These are phyloP conservation scores for Venturia asperata DNA, from an alignment of 2,329 filamentous ascomycete species.

Conservation along the genomic window DNA sequence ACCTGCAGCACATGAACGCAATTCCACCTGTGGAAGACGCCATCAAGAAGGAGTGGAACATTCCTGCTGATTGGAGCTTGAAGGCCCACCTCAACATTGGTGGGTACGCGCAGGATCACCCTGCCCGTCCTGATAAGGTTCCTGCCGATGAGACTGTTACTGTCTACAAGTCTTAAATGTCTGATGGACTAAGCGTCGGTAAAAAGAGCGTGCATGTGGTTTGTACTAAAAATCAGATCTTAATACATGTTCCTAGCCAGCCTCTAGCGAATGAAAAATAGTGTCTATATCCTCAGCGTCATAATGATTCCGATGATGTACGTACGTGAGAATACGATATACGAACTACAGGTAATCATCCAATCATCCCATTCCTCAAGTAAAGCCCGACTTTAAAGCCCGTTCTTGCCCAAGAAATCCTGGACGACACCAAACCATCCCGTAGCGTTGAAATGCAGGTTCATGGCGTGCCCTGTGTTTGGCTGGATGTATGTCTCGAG, in stretches of 20 bases:
- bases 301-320: too few species aligned
- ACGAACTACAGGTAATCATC: too few species aligned
- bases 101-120: conserved; percentile 1
- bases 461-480: conserved; percentile 28
- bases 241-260: background rate
- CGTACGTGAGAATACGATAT: too few species aligned
- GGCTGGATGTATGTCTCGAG: conserved; percentile 20
- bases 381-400: conserved; percentile 7
- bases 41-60: conserved; percentile 13
- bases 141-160: conserved; percentile 7
- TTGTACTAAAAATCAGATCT: background rate
- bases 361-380: too few species aligned
- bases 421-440: conserved; percentile 27
- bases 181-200: background rate
- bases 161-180: conserved; percentile 15
- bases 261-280: too few species aligned
- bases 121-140: conserved; percentile 16
- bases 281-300: too few species aligned
- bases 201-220: background rate
- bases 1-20: conserved; percentile 28
- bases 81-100: conserved; percentile 17
- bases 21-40: conserved; percentile 21
- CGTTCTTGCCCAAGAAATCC: conserved; percentile 24
- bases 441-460: conserved; percentile 28
- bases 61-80: conserved; percentile 14